These are phyloP conservation scores for Mycena belliarum DNA, from an alignment of 768 basidiomycete genomes.

Conservation along the genomic window DNA sequence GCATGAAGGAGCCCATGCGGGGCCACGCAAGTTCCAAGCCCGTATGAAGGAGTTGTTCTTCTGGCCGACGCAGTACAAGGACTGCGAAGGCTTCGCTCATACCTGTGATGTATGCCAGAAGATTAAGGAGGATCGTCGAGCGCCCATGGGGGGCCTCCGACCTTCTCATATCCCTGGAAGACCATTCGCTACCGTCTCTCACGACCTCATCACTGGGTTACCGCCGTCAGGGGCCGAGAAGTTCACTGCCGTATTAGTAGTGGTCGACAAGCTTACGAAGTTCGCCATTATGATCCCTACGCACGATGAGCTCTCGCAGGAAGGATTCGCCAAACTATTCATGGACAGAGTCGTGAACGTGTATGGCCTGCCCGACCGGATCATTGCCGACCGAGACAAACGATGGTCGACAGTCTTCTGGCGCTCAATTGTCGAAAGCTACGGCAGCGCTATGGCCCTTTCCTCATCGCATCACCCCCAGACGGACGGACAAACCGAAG, in stretches of 20 bases:
- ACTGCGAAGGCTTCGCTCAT: neutral
- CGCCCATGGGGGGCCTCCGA: neutral
- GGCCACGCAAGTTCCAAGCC: neutral
- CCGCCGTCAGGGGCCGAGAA: too few relatives aligned
- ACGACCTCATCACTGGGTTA: too few relatives aligned
- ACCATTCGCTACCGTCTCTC: neutral
- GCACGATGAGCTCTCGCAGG: too few relatives aligned
- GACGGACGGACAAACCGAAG: too few relatives aligned
- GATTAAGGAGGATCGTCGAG: neutral
- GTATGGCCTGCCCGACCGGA: neutral
- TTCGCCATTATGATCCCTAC: too few relatives aligned
- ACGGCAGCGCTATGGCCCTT: neutral
- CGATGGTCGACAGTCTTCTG: neutral
- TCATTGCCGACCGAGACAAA: neutral
- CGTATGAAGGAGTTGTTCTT: neutral
- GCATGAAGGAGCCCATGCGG: neutral
- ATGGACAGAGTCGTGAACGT: neutral
- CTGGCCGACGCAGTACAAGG: neutral
- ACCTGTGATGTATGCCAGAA: conserved; percentile 4
- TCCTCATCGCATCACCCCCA: conserved; percentile 35
- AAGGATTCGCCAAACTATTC: neutral
- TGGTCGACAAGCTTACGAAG: too few relatives aligned
- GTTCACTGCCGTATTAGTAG: too few relatives aligned
- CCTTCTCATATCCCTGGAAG: neutral
- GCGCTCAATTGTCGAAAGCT: neutral